Evolutionary conservation across 192 early-diverging fungal species (phyloP), one percentile per base, ranked within the genome.

Genomic region (Helicostylum pulchrum): DNA sequence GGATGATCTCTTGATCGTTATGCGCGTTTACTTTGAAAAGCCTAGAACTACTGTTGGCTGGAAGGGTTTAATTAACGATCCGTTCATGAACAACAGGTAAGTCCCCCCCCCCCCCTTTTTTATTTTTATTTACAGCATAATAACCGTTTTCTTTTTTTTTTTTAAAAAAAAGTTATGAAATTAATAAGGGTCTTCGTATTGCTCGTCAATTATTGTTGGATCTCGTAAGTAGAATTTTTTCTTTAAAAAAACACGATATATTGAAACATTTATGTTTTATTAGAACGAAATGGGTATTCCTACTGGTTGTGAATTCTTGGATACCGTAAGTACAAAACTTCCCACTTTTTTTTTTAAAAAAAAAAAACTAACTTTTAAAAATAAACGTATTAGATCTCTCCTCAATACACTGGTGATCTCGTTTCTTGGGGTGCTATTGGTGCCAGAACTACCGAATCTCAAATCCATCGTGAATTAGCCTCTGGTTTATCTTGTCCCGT

Each of bases 21-120:
- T 93, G 91, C 81, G 91, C 54, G 87, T 89, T 45, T 93, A 93
- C 81, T 93, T 93, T 80, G 90, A 92, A 74, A 93, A 93, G 75
- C 91, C 91, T 8, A 78, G 90, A 61, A 90, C 88, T 10, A 91
- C 88, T 14, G 84, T 93, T 10, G 94, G 94, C 15, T 98, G 94
- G 94, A 96, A 96, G 75, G 96, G 94, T 23, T 80, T 97, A 39
- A 97, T 92, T 72, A 90, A 90, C 71, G 90, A 90, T 62, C 89
- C 90, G 23, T 73, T 80, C 23, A 75, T 90, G 36, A 87, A 92
- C 72, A 80, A 83, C 77, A 79, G 79, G 78, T 78, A 68, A 66
- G 1, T 58, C 36, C 0, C 45, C 5, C 36, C 7, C 6, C 36
- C 45, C 5, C 36, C 7, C 6, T 5, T 39, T 39, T 39, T 39